Evolutionary conservation across 495 filamentous ascomycete species (phyloP), one percentile per base, ranked within the genome.

Genomic region (Geopyxis carbonaria): DNA sequence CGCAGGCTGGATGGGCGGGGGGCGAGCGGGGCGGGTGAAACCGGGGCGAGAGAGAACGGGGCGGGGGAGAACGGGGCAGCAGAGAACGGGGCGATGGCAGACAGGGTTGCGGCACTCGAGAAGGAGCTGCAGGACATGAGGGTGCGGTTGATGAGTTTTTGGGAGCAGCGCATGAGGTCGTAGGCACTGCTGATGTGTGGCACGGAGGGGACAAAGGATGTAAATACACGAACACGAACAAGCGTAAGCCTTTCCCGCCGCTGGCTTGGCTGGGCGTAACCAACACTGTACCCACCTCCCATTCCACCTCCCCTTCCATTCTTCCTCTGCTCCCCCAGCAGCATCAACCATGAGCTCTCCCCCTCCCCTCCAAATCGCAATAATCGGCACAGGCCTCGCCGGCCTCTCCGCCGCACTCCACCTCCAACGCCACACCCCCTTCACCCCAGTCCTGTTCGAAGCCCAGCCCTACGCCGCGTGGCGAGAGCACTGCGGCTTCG

Each of bases 1-100:
- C 66, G 59, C 42, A 67, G 60, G 48, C 66, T 77, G 48, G 64
- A 68, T 15, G 43, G 2, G 36, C 35, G n/a, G 22, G 31, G 1
- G 29, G 27, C 11, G 34, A 32, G n/a, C n/a, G 18, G n/a, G 2
- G 23, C 14, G 22, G 22, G 21, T 10, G 8, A 14, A 21, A 27
- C 35, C 1, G 24, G 7, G 18, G 18, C 13, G 30, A 23, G 4
- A 8, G 21, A 29, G n/a, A 30, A 25, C 10, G 18, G n/a, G 2
- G 23, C 14, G 22, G 22, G 21, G n/a, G 8, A 14, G 23, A 27
- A 40, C 1, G 24, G 7, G 18, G 18, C 13, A 24, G 19, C 9
- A 8, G 21, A 29, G n/a, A 30, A 25, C 10, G n/a, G 6, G 25
- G 24, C 22, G 22, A 34, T 38, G 14, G 3, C 13, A 7, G 40